Percentiles rank a stretch among this genome's conserved stretches.
phyloP scores from a whole-genome alignment of 2,329 filamentous ascomycete species.

The Alternaria triticina region DNA sequence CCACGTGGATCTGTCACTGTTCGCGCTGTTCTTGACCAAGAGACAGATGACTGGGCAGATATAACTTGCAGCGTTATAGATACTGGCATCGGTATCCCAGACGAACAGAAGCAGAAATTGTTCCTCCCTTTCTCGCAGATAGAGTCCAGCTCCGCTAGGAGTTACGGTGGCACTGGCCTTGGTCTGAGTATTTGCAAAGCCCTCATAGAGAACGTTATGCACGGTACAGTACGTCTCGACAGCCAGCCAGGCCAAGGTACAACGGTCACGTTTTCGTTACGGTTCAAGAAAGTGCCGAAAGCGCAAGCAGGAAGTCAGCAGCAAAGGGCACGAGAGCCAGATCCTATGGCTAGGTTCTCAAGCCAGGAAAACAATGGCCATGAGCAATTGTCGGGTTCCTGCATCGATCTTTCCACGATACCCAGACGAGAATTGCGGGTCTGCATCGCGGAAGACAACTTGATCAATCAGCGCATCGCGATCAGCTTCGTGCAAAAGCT shows the following conservation, averaged over 20 bases:
- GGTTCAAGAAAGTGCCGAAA: conserved; percentile 80
- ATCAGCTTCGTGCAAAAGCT: conserved; percentile 88
- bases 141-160: conserved; percentile 85
- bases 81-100: conserved; percentile 88
- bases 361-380: conserved; percentile 55
- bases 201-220: conserved; percentile 90
- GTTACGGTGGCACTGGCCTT: conserved; percentile 89
- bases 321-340: conserved; percentile 51
- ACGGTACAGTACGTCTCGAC: conserved; percentile 82
- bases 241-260: conserved; percentile 76
- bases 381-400: conserved; percentile 44
- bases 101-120: conserved; percentile 80
- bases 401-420: conserved; percentile 67
- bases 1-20: conserved; percentile 86
- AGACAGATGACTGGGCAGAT: conserved; percentile 72
- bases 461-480: conserved; percentile 92
- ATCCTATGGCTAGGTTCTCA: conserved; percentile 64
- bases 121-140: conserved; percentile 95
- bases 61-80: conserved; percentile 87
- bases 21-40: conserved; percentile 72
- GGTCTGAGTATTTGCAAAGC: conserved; percentile 95
- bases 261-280: conserved; percentile 78
- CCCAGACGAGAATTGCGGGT: conserved; percentile 81
- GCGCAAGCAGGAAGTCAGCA: conserved; percentile 58
- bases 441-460: conserved; percentile 94